Percentiles rank a stretch among this genome's conserved stretches.
These are phyloP conservation scores for Scenedesmus sp. DNA, from an alignment of 163 green algal genomes.

Conservation along the genomic window DNA sequence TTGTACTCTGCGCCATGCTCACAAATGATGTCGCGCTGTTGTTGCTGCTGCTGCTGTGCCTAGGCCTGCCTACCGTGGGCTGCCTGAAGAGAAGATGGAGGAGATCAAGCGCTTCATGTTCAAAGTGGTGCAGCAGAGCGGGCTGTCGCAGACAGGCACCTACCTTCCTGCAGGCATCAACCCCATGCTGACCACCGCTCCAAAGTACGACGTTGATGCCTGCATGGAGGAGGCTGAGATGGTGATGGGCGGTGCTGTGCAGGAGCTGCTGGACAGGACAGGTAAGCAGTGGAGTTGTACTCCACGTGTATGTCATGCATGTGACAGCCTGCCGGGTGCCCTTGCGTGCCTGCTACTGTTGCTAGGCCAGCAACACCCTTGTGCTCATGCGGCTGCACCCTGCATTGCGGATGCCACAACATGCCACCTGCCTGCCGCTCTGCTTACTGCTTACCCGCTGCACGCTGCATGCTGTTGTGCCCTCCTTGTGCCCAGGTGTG, in stretches of 20 bases:
- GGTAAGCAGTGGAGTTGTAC: not conserved
- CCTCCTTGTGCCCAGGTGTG: conserved; percentile 5
- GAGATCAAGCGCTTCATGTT: conserved; percentile 31
- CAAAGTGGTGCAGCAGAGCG: conserved; percentile 42
- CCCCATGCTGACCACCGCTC: conserved; percentile 37
- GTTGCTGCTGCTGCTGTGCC: not conserved
- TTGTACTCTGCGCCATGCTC: not conserved
- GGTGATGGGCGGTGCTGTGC: conserved; percentile 47
- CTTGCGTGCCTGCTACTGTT: not conserved
- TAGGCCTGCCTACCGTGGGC: not conserved
- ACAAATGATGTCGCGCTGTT: not conserved
- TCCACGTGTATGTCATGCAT: too few species aligned
- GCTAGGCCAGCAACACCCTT: not conserved
- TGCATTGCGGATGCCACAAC: not conserved
- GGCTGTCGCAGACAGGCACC: conserved; percentile 44
- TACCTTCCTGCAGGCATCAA: conserved; percentile 61
- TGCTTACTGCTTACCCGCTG: not conserved
- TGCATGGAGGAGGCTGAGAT: conserved; percentile 41
- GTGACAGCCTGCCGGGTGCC: too few species aligned
- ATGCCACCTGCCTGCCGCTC: not conserved
- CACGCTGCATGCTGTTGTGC: not conserved
- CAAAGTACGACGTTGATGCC: conserved; percentile 33
- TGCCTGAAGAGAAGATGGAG: conserved; percentile 20
- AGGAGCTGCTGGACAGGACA: conserved; percentile 38
- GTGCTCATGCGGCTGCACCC: not conserved